Percentiles rank a stretch among this genome's conserved stretches.
These are phyloP conservation scores for Erythrophleum ivorense DNA, from an alignment of 331 rosid genomes.

Conservation along the genomic window DNA sequence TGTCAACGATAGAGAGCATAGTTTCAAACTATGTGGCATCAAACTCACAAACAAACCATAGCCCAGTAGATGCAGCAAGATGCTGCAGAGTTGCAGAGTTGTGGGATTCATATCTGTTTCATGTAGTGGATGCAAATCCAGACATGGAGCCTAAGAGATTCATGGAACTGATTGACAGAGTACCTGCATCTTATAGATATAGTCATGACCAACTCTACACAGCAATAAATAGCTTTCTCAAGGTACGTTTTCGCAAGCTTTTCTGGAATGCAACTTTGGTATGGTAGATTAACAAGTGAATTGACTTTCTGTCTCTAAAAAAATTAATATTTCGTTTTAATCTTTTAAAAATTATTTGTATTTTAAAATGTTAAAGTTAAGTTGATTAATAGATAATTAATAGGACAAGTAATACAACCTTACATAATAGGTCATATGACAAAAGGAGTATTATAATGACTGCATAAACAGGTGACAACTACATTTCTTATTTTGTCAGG, in stretches of 20 bases:
- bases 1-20: slow-evolving; percentile 76
- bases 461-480: no score
- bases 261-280: background rate
- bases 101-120: slow-evolving; percentile 78
- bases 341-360: background rate
- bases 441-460: no score
- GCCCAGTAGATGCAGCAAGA: slow-evolving; percentile 43
- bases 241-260: slow-evolving; percentile 46
- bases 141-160: slow-evolving; percentile 61
- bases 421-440: no score
- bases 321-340: no score
- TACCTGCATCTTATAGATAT: slow-evolving; percentile 66
- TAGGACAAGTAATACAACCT: background rate
- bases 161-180: slow-evolving; percentile 75
- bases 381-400: background rate
- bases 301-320: background rate
- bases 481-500: background rate
- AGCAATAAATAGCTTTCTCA: slow-evolving; percentile 64
- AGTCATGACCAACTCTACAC: slow-evolving; percentile 77
- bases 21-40: slow-evolving; percentile 54
- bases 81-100: slow-evolving; percentile 61
- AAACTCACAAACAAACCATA: slow-evolving; percentile 47
- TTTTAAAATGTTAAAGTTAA: background rate
- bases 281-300: background rate
- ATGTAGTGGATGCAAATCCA: slow-evolving; percentile 62